Percentiles rank a stretch among this genome's conserved stretches.
Conservation (phyloP, 257 asterid genomes). For the Dorcoceras hygrometricum region DNA sequence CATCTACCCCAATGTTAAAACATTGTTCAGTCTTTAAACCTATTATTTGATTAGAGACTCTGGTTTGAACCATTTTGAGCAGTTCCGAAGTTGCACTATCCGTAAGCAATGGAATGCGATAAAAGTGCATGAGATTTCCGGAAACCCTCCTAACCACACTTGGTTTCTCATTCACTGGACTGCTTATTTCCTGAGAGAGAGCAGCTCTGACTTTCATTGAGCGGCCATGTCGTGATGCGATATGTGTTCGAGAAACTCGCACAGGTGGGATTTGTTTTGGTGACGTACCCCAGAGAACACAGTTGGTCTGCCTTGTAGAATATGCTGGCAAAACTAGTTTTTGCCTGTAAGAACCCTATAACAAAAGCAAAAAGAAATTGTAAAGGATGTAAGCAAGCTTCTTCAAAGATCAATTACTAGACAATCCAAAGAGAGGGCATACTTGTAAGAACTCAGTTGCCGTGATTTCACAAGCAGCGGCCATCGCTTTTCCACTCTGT, state of each 20-base stretch:
- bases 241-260: slow-evolving; percentile 25
- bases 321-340: slow-evolving; percentile 40
- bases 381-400: not conserved
- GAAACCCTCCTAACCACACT: slow-evolving; percentile 24
- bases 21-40: slow-evolving; percentile 84
- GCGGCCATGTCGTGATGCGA: slow-evolving; percentile 20
- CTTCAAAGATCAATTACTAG: not conserved
- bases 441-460: slow-evolving; percentile 64
- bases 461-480: slow-evolving; percentile 52
- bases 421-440: slow-evolving; percentile 15
- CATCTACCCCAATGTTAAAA: slow-evolving; percentile 67
- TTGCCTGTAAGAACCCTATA: slow-evolving; percentile 56
- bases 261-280: slow-evolving; percentile 25
- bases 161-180: slow-evolving; percentile 28
- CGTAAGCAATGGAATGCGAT: slow-evolving; percentile 55
- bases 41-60: slow-evolving; percentile 53
- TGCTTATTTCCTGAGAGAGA: slow-evolving; percentile 43
- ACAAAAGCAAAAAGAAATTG: slow-evolving; percentile 14
- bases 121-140: slow-evolving; percentile 63
- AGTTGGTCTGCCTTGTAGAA: slow-evolving; percentile 37
- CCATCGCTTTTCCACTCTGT: slow-evolving; percentile 38
- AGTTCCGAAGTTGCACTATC: slow-evolving; percentile 70
- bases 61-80: slow-evolving; percentile 54
- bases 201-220: slow-evolving; percentile 41
- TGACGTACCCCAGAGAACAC: slow-evolving; percentile 52